A percentile compares a stretch with the other conserved stretches of the same genome.
These are phyloP conservation scores for Echium plantagineum DNA, from an alignment of 257 asterid species.

Conservation along the genomic window DNA sequence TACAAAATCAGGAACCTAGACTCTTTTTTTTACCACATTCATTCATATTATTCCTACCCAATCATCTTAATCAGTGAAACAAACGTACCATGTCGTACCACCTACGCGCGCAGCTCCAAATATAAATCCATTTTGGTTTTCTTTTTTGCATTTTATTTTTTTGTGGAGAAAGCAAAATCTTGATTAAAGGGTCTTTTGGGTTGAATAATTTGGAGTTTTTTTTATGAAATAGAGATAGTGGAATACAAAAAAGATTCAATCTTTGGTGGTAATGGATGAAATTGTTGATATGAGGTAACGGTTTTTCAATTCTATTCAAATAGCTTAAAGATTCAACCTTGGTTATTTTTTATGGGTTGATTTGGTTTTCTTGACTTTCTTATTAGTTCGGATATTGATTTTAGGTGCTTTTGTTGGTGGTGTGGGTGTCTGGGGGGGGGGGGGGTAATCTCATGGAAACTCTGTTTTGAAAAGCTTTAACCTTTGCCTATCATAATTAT, in stretches of 20 bases:
- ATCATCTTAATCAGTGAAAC: neutral
- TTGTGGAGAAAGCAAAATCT: no score
- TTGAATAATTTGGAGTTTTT: no score
- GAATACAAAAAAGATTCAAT: neutral
- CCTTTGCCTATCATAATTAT: neutral
- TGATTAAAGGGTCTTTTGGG: no score
- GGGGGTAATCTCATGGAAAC: no score
- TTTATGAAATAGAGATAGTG: neutral
- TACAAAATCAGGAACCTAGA: neutral
- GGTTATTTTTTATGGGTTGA: neutral
- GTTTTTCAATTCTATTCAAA: neutral
- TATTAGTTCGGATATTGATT: no score
- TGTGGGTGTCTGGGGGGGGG: no score
- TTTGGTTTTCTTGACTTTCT: neutral
- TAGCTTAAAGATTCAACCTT: neutral
- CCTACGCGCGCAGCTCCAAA: neutral
- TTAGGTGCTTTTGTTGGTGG: no score
- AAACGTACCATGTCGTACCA: neutral
- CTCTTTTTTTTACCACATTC: neutral
- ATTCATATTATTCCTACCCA: no score
- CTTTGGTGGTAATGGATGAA: conserved; percentile 21
- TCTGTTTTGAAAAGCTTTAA: no score
- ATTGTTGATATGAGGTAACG: conserved; percentile 39
- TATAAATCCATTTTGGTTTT: no score
- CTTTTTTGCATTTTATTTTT: no score